Evolutionary conservation across 768 basidiomycete genomes (phyloP), one percentile per base, ranked within the genome.

Genomic region (Heimioporus sp.): DNA sequence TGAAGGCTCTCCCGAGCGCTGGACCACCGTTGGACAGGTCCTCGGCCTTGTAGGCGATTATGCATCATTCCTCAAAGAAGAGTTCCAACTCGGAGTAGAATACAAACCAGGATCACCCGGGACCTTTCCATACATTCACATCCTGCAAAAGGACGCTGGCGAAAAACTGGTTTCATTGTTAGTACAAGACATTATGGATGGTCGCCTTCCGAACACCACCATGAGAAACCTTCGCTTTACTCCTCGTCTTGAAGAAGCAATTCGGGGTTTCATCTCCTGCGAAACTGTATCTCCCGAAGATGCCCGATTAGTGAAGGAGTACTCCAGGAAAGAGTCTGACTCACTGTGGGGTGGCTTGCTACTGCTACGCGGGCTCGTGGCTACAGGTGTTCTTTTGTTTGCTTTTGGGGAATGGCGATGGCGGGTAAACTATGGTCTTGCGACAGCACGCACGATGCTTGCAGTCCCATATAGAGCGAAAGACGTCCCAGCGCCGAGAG

Each of bases 1-100:
- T 12, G 72, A 80, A 32, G 68, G 68, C 39, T 68, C 66, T 38
- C 76, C 76, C 4, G 61, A 73, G 45, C 72, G 78, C 12, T 80
- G 79, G 79, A 58, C 49, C 2, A 72, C 64, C 6, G 64, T 65
- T 0, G 75, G 78, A 52, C 63, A 73, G 10, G 47, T 78, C 2
- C 60, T 79, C 11, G 50, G 61, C 19, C 67, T 72, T n/a, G 52
- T 64, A 5, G 47, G 46, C 21, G 52, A 41, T 3, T 51, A 57
- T 43, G 55, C 57, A 2, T 5, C 44, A 9, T 34, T 38, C 19
- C 21, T 50, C 10, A 35, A 10, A 30, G 10, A 21, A 3, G 31
- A 35, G 13, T 58, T 51, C 38, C 61, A 37, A 1, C 54, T 46
- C 9, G 48, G 40, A 32, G 41, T 53, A 1, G 51, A 56, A 10